These are phyloP conservation scores for Blastobotrys capitulatus DNA, from an alignment of 1,139 yeast species.

Conservation along the genomic window DNA sequence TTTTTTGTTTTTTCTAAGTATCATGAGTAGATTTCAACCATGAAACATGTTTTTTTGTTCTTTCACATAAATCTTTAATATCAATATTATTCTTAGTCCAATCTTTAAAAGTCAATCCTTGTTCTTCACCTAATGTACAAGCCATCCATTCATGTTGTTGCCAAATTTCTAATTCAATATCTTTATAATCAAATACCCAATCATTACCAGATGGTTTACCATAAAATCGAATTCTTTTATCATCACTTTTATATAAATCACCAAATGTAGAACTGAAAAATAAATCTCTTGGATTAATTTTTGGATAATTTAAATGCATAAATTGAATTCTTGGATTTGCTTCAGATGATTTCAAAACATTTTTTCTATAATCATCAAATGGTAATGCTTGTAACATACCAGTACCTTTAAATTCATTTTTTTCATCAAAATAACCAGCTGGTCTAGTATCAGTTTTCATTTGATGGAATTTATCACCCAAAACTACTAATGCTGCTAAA, in stretches of 20 bases:
- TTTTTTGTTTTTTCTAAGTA: conserved; percentile 6
- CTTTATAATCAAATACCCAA: conserved; percentile 32
- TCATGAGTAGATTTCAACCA: conserved; percentile 26
- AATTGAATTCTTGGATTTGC: conserved; percentile 44
- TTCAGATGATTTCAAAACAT: conserved; percentile 16
- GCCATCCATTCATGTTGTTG: conserved; percentile 50
- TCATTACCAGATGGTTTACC: conserved; percentile 47
- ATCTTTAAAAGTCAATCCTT: conserved; percentile 41
- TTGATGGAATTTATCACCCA: conserved; percentile 57
- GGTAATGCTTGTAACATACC: conserved; percentile 78
- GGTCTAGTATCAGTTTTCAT: conserved; percentile 55
- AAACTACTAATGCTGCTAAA: conserved; percentile 68
- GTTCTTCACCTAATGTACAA: conserved; percentile 40
- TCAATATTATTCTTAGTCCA: conserved; percentile 44
- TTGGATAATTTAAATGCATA: conserved; percentile 63
- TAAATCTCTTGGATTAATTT: conserved; percentile 47
- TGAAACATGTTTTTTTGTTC: conserved; percentile 26
- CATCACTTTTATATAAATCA: conserved; percentile 39
- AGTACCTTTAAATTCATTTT: conserved; percentile 45
- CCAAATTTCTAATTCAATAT: conserved; percentile 60
- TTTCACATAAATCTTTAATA: conserved; percentile 24
- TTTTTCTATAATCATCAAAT: conserved; percentile 43
- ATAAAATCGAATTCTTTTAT: conserved; percentile 47
- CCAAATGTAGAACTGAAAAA: conserved; percentile 22
- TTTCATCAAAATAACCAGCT: conserved; percentile 27